Evolutionary conservation across 2,329 filamentous ascomycete genomes (phyloP), one percentile per base, ranked within the genome.

Genomic region (Penicillium occitanis): DNA sequence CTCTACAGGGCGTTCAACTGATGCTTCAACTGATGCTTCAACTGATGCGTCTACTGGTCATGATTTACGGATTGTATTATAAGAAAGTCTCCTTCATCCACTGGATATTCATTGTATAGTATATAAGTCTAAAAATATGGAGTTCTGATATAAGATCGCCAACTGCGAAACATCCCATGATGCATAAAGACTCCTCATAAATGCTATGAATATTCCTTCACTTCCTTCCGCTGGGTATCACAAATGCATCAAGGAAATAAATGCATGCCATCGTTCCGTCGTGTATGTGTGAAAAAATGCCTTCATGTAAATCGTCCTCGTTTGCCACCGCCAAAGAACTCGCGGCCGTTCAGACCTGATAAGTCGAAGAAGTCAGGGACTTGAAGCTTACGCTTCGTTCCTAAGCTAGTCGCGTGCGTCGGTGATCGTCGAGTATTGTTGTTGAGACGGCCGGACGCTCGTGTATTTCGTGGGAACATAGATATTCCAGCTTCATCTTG

Each of bases 1-100:
- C 74, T 93, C 25, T 93, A 87, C 83, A 84, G 90, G 69, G 81
- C 89, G 30, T 83, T 89, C 66, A 84, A 86, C 71, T 89, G 76
- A 82, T 22, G 30, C 30, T 2, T 33, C 30, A 33, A 33, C 6
- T 33, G 30, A 33, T 33, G 30, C 30, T 2, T 33, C 30, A 33
- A 33, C 6, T 33, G 30, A 33, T 33, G 25, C 22, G 22, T 33
- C 17, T 4, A 25, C 2, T 44, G 53, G 22, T 42, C 22, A 61
- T 64, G 62, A 42, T 33, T 58, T 30, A 59, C n/a, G 44, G 51
- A 58, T 63, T 59, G 62, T 57, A 58, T 64, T 64, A 58, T 64
- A 37, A 28, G 42, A 64, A 40, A 19, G 44, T 35, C 42, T 44
- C 50, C 62, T 57, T 60, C 22, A 10, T 28, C 57, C 11, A 37